phyloP scores from a whole-genome alignment of 345 rosid genomes.

The Acer yangbiense region DNA sequence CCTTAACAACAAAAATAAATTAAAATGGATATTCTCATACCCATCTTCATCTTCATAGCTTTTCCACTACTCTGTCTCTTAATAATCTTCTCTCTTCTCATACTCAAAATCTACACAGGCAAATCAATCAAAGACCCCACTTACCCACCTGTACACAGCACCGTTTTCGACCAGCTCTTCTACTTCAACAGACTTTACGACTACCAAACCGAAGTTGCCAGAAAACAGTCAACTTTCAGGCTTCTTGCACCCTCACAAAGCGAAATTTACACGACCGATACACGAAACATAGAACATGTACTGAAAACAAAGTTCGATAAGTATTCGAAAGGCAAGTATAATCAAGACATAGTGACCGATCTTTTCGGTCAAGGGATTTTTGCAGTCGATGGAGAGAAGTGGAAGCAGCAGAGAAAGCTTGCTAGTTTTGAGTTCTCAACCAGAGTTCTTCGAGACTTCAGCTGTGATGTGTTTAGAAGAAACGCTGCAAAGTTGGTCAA shows the following conservation, averaged over 20 bases:
- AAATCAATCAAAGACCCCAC: slow-evolving; percentile 49
- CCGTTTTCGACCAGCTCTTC: slow-evolving; percentile 43
- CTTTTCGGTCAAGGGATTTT: slow-evolving; percentile 85
- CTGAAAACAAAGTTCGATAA: slow-evolving; percentile 55
- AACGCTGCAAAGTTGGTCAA: slow-evolving; percentile 53
- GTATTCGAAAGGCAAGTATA: slow-evolving; percentile 48
- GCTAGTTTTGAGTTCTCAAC: slow-evolving; percentile 78
- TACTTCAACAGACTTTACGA: slow-evolving; percentile 56
- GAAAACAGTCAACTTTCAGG: slow-evolving; percentile 48
- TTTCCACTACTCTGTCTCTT: slow-evolving; percentile 27
- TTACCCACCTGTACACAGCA: slow-evolving; percentile 61
- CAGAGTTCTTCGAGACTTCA: slow-evolving; percentile 65
- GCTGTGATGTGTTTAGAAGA: slow-evolving; percentile 61
- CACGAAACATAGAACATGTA: slow-evolving; percentile 64
- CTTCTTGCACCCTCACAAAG: slow-evolving; percentile 50
- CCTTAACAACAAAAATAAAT: not conserved
- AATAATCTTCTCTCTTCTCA: slow-evolving; percentile 20
- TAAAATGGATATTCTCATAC: slow-evolving; percentile 31
- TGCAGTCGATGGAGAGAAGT: slow-evolving; percentile 71
- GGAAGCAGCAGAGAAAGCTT: slow-evolving; percentile 84
- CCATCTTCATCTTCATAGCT: slow-evolving; percentile 25
- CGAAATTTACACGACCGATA: slow-evolving; percentile 53
- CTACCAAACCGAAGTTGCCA: slow-evolving; percentile 51
- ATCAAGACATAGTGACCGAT: slow-evolving; percentile 34
- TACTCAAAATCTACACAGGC: slow-evolving; percentile 38